A percentile compares a stretch with the other conserved stretches of the same genome.
phyloP scores from a whole-genome alignment of 768 basidiomycete genomes.

The Clathrus columnatus region DNA sequence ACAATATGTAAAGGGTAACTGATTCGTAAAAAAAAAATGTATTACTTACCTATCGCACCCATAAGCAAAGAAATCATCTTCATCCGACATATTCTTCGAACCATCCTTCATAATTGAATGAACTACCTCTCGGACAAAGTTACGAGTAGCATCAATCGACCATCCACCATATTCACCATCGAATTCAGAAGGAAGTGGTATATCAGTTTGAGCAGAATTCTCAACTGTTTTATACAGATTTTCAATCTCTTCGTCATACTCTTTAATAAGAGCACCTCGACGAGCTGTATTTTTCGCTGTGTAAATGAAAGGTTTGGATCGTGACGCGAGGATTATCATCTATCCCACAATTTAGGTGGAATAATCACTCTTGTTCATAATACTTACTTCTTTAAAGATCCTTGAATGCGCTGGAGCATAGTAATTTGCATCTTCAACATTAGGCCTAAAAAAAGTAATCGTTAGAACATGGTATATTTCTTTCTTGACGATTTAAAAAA shows the following conservation, averaged over 20 bases:
- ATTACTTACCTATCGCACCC: constrained; percentile 3
- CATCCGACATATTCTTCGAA: constrained; percentile 15
- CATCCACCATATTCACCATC: constrained; percentile 14
- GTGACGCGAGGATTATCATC: constrained; percentile 36
- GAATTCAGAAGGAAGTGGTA: constrained; percentile 17
- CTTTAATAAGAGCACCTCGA: constrained; percentile 28
- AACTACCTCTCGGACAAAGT: constrained; percentile 28
- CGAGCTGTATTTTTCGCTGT: constrained; percentile 34
- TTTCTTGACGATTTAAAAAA: neutral
- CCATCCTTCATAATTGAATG: constrained; percentile 21
- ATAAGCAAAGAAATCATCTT: neutral
- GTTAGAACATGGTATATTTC: neutral
- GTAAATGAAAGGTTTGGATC: constrained; percentile 32
- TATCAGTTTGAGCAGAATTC: constrained; percentile 22
- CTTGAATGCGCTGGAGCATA: constrained; percentile 35
- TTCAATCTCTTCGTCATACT: constrained; percentile 36
- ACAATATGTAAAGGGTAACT: neutral
- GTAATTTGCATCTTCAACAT: neutral
- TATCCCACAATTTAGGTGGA: constrained; percentile 10
- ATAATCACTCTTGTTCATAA: neutral
- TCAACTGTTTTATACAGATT: constrained; percentile 24
- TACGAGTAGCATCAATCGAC: constrained; percentile 10
- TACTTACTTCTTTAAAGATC: constrained; percentile 36
- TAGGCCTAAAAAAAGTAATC: neutral
- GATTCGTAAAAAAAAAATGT: neutral